These are phyloP conservation scores for Neurospora sp. DNA, from an alignment of 2,329 filamentous ascomycete species.

Conservation along the genomic window DNA sequence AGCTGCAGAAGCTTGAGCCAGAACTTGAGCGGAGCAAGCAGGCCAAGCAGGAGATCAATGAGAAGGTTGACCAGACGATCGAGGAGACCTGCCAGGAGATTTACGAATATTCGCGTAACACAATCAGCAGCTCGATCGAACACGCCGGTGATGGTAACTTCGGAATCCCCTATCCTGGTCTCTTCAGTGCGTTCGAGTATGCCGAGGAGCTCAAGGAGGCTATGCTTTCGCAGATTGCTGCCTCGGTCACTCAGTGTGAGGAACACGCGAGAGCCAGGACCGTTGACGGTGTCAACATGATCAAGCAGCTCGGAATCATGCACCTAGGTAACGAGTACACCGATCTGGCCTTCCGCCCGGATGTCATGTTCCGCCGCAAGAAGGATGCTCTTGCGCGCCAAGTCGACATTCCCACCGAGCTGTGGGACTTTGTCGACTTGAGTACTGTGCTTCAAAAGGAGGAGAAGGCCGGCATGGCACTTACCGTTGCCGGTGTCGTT, in stretches of 20 bases:
- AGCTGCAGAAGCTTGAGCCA: slow-evolving; percentile 76
- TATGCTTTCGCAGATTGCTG: slow-evolving; percentile 81
- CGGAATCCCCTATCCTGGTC: slow-evolving; percentile 75
- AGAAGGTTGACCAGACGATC: slow-evolving; percentile 71
- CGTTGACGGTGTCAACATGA: slow-evolving; percentile 70
- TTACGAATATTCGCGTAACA: slow-evolving; percentile 71
- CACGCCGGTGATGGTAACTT: slow-evolving; percentile 69
- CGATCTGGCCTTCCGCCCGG: slow-evolving; percentile 77
- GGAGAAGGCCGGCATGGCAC: slow-evolving; percentile 93
- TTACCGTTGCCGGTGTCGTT: slow-evolving; percentile 82
- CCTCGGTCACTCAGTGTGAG: slow-evolving; percentile 71
- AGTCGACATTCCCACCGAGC: slow-evolving; percentile 77
- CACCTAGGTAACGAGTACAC: slow-evolving; percentile 84
- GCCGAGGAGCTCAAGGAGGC: slow-evolving; percentile 87
- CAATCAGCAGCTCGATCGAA: slow-evolving; percentile 64
- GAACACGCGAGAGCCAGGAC: slow-evolving; percentile 74
- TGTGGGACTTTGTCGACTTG: slow-evolving; percentile 91
- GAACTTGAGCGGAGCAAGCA: slow-evolving; percentile 76
- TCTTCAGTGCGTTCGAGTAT: slow-evolving; percentile 80
- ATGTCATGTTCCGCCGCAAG: slow-evolving; percentile 87
- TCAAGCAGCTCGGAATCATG: slow-evolving; percentile 78
- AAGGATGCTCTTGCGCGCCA: slow-evolving; percentile 74
- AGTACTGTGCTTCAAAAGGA: slow-evolving; percentile 74
- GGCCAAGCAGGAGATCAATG: slow-evolving; percentile 68
- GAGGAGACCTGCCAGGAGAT: slow-evolving; percentile 79